Base-by-base conservation (phyloP, 2,329 filamentous ascomycete species). In the Hymenoscyphus albidus region DNA sequence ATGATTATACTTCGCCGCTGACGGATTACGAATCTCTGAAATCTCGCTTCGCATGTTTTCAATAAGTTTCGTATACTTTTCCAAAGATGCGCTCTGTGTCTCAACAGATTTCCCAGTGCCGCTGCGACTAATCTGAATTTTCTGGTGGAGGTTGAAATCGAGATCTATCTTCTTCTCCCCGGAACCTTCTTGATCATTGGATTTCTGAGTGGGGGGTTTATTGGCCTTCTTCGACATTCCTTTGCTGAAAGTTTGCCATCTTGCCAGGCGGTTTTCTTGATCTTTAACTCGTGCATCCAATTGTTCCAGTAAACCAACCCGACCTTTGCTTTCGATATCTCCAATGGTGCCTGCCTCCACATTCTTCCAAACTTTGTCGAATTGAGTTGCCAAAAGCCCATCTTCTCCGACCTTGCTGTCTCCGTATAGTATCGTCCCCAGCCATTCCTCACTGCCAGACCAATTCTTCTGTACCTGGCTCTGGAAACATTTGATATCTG, bases 401-500 rank as follows among this genome's bases (percentile, higher is more conserved):
- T 90, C 89, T 39, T 80, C 83, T 32, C 79, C 79, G 1, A 80
- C 77, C 7, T 79, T 79, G 22, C 80, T 79, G 57, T 91, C 88
- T 1, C 91, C 91, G 60, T 88, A 81, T 0, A 95, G 75, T 22
- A 97, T 78, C 1, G 85, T 81, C 58, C 91, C 84, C 70, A 91
- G 83, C 88, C 92, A 94, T 63, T 85, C 83, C 65, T 88, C 85
- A 71, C 88, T 86, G 1, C 92, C 93, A 14, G 90, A 81, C 93
- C 93, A 97, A 69, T 92, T 91, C 66, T 88, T 87, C 42, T 83
- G 82, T 38, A 93, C 78, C 2, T 83, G 81, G 54, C 83, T 84
- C 70, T 88, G 82, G 64, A 92, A 78, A 3, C 78, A 74, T 48
- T 81, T 77, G 76, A 6, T 81, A 68, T 32, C 62, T 63, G 59